Evolutionary conservation across 2,329 filamentous ascomycete genomes (phyloP).

Genomic region (Ophiostoma triangulosporum): DNA sequence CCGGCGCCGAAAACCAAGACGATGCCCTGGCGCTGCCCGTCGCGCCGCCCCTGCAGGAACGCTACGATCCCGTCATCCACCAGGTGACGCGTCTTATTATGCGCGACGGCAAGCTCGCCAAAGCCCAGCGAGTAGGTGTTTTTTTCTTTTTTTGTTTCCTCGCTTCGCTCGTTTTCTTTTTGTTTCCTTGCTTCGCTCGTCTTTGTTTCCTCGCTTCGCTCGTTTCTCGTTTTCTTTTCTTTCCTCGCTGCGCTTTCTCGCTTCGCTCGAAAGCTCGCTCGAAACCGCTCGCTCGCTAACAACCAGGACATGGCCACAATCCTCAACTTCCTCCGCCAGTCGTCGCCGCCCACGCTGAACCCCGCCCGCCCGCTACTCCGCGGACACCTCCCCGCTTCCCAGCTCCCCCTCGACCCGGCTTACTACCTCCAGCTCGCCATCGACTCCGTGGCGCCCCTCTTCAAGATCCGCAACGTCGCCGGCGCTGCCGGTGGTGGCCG

Average conservation of each 20-base stretch:
- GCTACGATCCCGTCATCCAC: conserved; percentile 73
- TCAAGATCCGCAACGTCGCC: conserved; percentile 63
- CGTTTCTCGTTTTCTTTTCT: too few species aligned
- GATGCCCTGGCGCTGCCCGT: conserved; percentile 46
- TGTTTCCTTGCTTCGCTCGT: too few species aligned
- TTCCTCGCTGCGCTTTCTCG: too few species aligned
- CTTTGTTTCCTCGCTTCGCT: too few species aligned
- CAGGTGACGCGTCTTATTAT: conserved; percentile 88
- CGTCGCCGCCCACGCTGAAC: conserved; percentile 63
- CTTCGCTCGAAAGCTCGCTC: too few species aligned
- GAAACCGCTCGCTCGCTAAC: background rate
- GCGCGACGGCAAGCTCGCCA: conserved; percentile 77
- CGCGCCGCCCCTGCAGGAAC: conserved; percentile 52
- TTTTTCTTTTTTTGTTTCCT: background rate
- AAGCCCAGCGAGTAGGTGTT: conserved; percentile 66
- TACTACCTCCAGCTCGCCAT: conserved; percentile 82
- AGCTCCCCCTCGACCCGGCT: conserved; percentile 79
- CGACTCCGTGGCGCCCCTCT: conserved; percentile 80
- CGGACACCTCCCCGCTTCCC: conserved; percentile 58
- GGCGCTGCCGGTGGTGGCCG: conserved; percentile 78
- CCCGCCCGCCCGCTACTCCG: conserved; percentile 59
- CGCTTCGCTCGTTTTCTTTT: too few species aligned
- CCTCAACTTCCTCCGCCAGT: conserved; percentile 72
- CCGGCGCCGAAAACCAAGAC: too few species aligned
- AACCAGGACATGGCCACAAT: conserved; percentile 69